phyloP scores from a whole-genome alignment of 306 rosid genomes.

The Fragaria nilgerrensis region DNA sequence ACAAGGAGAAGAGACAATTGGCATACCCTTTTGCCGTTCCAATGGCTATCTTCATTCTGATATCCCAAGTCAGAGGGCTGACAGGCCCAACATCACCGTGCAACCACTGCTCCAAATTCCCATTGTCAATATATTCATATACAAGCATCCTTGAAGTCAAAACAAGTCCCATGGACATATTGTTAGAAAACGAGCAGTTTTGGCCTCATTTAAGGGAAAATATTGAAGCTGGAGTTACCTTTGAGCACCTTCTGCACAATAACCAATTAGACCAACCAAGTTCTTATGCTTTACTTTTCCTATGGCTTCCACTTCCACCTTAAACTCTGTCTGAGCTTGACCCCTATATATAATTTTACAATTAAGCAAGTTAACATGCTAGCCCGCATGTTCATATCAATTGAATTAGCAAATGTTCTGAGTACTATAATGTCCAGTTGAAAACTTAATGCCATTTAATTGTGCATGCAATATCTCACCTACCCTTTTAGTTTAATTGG shows the following conservation, averaged over 20 bases:
- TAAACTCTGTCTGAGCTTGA: slow-evolving; percentile 93
- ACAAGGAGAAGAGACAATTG: slow-evolving; percentile 7
- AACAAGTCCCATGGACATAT: slow-evolving; percentile 4
- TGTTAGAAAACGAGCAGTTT: slow-evolving; percentile 1
- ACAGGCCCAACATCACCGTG: slow-evolving; percentile 91
- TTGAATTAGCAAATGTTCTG: not conserved
- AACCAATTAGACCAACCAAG: slow-evolving; percentile 89
- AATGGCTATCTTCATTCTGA: slow-evolving; percentile 76
- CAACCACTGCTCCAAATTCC: slow-evolving; percentile 98
- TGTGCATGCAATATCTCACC: not conserved
- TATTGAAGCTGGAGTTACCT: slow-evolving; percentile 47
- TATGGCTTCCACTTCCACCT: slow-evolving; percentile 97
- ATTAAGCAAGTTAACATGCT: slow-evolving; percentile 1
- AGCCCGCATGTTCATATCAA: not conserved
- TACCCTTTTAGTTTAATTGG: not conserved
- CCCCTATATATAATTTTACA: slow-evolving; percentile 53
- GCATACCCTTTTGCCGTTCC: slow-evolving; percentile 92
- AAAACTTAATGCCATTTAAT: not conserved
- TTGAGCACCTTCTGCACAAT: slow-evolving; percentile 84
- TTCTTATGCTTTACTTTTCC: slow-evolving; percentile 98
- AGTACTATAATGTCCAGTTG: not conserved
- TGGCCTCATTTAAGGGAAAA: slow-evolving; percentile 2
- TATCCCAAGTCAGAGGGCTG: slow-evolving; percentile 93
- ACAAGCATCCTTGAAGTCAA: slow-evolving; percentile 77
- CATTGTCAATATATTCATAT: slow-evolving; percentile 86